phyloP scores from a whole-genome alignment of 2,329 filamentous ascomycete species.

The Neofusicoccum laricinum region DNA sequence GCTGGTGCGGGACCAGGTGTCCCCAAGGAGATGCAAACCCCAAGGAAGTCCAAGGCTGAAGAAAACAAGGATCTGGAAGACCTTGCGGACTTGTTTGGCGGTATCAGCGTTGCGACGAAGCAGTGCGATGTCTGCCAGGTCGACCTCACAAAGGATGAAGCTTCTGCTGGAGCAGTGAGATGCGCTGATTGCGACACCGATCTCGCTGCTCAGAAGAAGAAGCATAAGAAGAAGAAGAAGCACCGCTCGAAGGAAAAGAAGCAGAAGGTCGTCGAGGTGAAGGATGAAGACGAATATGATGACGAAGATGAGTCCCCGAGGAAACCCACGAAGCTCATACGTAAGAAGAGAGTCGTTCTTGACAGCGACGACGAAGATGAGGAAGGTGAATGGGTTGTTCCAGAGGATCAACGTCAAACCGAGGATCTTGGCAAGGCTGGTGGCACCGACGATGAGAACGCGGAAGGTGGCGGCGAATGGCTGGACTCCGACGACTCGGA shows the following conservation, averaged over 20 bases:
- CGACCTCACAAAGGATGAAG: constrained; percentile 59
- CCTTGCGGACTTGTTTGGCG: constrained; percentile 82
- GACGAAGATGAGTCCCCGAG: constrained; percentile 28
- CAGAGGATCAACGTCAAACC: constrained; percentile 60
- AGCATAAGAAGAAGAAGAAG: constrained; percentile 40
- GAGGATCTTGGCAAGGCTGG: constrained; percentile 71
- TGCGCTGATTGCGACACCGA: constrained; percentile 77
- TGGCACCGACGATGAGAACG: constrained; percentile 83
- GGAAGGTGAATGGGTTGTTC: constrained; percentile 75
- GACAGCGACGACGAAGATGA: constrained; percentile 68
- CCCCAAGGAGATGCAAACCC: constrained; percentile 28
- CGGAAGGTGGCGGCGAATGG: constrained; percentile 80
- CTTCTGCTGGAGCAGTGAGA: constrained; percentile 51
- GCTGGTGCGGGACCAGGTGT: constrained; percentile 41
- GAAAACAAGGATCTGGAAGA: constrained; percentile 70
- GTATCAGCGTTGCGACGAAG: constrained; percentile 73
- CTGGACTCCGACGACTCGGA: constrained; percentile 68
- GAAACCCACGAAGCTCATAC: constrained; percentile 4
- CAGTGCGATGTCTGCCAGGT: constrained; percentile 81
- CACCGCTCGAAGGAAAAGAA: constrained; percentile 42
- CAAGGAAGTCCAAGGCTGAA: constrained; percentile 44
- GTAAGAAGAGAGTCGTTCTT: constrained; percentile 43
- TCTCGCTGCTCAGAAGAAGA: constrained; percentile 55
- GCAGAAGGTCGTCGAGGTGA: constrained; percentile 35
- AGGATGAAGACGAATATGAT: constrained; percentile 26